A percentile compares a stretch with the other conserved stretches of the same genome.
phyloP scores from a whole-genome alignment of 257 asterid species.

The Eustoma russellianum region DNA sequence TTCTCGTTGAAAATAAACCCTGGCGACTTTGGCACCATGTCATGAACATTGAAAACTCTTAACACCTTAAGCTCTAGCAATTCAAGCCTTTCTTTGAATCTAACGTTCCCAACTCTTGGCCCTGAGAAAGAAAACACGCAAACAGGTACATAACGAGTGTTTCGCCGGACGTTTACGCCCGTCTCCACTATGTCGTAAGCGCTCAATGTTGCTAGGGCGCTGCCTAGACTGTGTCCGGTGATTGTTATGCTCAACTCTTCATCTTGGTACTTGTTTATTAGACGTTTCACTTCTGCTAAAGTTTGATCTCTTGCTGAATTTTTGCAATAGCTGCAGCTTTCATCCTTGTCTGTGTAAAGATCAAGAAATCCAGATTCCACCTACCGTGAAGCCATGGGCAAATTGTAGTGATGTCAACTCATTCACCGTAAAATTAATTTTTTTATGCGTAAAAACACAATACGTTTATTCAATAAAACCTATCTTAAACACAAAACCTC shows the following conservation, averaged over 20 bases:
- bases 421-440: no score
- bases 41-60: conserved; percentile 17
- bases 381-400: no score
- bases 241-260: conserved; percentile 39
- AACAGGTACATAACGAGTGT: not conserved
- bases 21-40: conserved; percentile 14
- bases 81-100: conserved; percentile 15
- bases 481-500: no score
- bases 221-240: conserved; percentile 39
- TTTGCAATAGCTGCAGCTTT: conserved; percentile 19
- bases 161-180: conserved; percentile 9
- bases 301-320: conserved; percentile 31
- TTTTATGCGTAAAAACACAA: no score
- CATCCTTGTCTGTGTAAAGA: conserved; percentile 34
- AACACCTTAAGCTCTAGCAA: conserved; percentile 13
- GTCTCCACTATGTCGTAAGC: conserved; percentile 39
- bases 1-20: conserved; percentile 15
- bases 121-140: conserved; percentile 19
- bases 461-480: no score
- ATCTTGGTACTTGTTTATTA: conserved; percentile 11
- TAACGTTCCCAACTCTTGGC: conserved; percentile 25
- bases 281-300: conserved; percentile 20
- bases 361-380: conserved; percentile 42
- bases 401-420: no score
- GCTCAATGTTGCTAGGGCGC: conserved; percentile 28